phyloP scores from a whole-genome alignment of 228 moss, liverwort and hornwort genomes.

The Sphagnum fallax region DNA sequence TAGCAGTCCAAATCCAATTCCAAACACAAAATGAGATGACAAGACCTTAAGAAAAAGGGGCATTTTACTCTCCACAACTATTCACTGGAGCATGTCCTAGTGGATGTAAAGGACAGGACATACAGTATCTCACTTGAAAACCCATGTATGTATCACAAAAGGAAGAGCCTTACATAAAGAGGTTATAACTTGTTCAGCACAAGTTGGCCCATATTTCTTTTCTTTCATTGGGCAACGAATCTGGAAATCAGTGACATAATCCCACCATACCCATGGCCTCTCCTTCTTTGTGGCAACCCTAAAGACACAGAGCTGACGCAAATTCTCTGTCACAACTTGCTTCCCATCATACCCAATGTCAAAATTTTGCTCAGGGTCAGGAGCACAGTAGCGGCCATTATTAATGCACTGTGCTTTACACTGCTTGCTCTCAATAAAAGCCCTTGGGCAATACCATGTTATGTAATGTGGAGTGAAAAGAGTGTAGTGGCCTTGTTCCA shows the following conservation, averaged over 20 bases:
- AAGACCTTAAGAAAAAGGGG: too few species aligned
- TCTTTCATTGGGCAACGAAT: constrained; percentile 86
- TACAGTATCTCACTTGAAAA: too few species aligned
- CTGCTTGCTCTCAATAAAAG: constrained; percentile 55
- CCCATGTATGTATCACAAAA: too few species aligned
- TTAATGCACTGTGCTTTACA: constrained; percentile 92
- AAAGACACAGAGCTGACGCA: constrained; percentile 73
- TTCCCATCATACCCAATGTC: constrained; percentile 65
- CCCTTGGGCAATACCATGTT: constrained; percentile 76
- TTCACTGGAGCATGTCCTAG: too few species aligned
- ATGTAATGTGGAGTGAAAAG: constrained; percentile 82
- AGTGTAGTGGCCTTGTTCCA: constrained; percentile 75
- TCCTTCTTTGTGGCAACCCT: constrained; percentile 32
- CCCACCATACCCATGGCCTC: constrained; percentile 92
- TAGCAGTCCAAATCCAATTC: too few species aligned
- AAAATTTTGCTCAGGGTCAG: constrained; percentile 88
- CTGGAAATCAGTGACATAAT: constrained; percentile 84
- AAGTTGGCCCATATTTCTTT: constrained; percentile 40
- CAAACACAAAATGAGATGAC: too few species aligned
- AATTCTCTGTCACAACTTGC: constrained; percentile 70
- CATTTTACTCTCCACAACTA: too few species aligned
- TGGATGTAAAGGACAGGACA: too few species aligned
- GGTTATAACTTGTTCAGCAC: constrained; percentile 58
- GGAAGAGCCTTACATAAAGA: constrained; percentile 32
- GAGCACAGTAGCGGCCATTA: constrained; percentile 91